These are phyloP conservation scores for Botrytis hyacinthi DNA, from an alignment of 2,329 filamentous ascomycete species.

Conservation along the genomic window DNA sequence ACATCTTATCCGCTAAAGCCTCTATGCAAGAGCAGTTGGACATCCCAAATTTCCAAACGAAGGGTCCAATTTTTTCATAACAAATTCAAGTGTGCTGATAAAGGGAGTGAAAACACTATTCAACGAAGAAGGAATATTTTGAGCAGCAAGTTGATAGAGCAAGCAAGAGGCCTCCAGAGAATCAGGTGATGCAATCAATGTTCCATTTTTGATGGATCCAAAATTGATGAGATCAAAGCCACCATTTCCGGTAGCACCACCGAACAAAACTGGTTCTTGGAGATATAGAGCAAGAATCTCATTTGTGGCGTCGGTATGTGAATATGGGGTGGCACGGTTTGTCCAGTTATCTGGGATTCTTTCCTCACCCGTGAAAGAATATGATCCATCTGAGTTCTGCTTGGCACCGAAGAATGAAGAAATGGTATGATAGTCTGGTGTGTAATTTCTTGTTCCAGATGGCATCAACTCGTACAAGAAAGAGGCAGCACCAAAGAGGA, in stretches of 20 bases:
- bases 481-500: neutral
- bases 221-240: constrained; percentile 10
- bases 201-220: constrained; percentile 5
- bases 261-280: constrained; percentile 5
- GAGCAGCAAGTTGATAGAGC: constrained; percentile 9
- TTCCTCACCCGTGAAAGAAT: constrained; percentile 6
- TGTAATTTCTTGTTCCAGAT: neutral
- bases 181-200: neutral
- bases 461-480: constrained; percentile 14
- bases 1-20: fast-evolving
- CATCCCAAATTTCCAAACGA: constrained; percentile 1
- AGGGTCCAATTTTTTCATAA: neutral
- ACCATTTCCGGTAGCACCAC: constrained; percentile 6
- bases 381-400: constrained; percentile 4
- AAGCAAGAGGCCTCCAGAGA: neutral
- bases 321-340: neutral
- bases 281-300: constrained; percentile 3
- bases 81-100: neutral
- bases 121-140: neutral
- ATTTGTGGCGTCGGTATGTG: neutral
- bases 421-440: neutral
- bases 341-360: constrained; percentile 2
- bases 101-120: neutral
- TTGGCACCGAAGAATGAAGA: constrained; percentile 5
- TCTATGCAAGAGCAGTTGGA: neutral